phyloP scores from a whole-genome alignment of 352 stramenopile species.

The Phytopythium sindhum region DNA sequence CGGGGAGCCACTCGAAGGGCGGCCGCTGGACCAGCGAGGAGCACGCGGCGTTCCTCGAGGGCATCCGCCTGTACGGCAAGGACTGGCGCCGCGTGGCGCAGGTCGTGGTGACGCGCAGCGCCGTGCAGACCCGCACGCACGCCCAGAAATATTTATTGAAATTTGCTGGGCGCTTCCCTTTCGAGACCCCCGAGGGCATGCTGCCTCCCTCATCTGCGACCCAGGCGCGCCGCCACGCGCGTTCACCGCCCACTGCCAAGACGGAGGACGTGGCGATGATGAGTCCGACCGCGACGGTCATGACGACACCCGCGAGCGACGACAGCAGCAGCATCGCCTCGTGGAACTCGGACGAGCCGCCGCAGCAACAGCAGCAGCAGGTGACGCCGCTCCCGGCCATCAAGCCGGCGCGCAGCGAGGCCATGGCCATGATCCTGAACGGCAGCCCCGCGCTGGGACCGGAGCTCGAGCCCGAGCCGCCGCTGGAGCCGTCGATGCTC shows the following conservation, averaged over 20 bases:
- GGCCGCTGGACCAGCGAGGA: conserved; percentile 88
- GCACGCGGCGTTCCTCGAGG: conserved; percentile 82
- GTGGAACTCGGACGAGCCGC: conserved; percentile 31
- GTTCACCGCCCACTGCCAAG: not conserved
- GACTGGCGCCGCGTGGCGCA: conserved; percentile 84
- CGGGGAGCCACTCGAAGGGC: conserved; percentile 46
- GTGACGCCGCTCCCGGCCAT: conserved; percentile 7
- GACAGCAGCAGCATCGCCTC: conserved; percentile 28
- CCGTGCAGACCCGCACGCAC: conserved; percentile 87
- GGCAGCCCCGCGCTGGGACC: conserved; percentile 45
- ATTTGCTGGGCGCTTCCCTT: conserved; percentile 79
- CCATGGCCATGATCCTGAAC: conserved; percentile 78
- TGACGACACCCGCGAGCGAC: conserved; percentile 23
- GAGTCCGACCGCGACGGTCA: conserved; percentile 25
- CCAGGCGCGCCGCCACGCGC: not conserved
- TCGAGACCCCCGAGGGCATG: conserved; percentile 40
- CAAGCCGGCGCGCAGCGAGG: conserved; percentile 30
- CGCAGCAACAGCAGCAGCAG: not conserved
- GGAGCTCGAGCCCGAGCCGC: conserved; percentile 6
- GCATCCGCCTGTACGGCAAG: conserved; percentile 85
- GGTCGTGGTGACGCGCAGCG: conserved; percentile 77
- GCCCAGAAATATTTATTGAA: conserved; percentile 93
- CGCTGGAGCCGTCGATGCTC: no score
- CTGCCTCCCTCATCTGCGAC: conserved; percentile 6
- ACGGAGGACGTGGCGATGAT: conserved; percentile 14